These are phyloP conservation scores for Rosa lucieae DNA, from an alignment of 306 rosid species.

Conservation along the genomic window DNA sequence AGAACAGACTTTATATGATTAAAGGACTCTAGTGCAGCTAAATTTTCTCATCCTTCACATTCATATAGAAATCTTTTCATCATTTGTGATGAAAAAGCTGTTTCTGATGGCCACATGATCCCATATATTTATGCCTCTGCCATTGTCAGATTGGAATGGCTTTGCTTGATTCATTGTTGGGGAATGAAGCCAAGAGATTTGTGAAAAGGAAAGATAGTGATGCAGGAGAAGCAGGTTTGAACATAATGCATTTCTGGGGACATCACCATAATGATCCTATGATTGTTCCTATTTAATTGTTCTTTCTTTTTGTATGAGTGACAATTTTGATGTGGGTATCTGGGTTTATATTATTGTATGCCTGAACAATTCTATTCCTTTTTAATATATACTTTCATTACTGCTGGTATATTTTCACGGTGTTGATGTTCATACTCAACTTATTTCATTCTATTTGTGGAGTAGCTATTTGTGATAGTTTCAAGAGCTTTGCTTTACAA, in stretches of 20 bases:
- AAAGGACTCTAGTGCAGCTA: conserved; percentile 14
- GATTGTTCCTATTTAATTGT: background rate
- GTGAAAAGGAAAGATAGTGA: conserved; percentile 90
- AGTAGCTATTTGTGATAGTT: background rate
- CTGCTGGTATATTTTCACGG: background rate
- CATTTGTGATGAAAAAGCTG: background rate
- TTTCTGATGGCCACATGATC: conserved; percentile 11
- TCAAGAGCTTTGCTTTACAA: background rate
- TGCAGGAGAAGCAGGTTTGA: conserved; percentile 89
- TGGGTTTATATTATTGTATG: background rate
- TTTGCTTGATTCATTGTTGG: conserved; percentile 57
- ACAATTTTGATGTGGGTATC: background rate
- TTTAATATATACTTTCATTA: background rate
- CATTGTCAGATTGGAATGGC: conserved; percentile 43
- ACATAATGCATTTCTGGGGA: background rate
- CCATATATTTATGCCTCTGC: background rate
- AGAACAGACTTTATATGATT: background rate
- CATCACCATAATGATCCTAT: background rate
- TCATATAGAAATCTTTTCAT: background rate
- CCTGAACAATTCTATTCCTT: background rate
- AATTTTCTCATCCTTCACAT: background rate
- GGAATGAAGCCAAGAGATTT: conserved; percentile 39
- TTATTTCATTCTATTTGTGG: background rate
- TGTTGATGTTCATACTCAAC: conserved; percentile 1
- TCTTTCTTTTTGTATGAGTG: background rate